Conservation (phyloP, 2,329 filamentous ascomycete genomes). For the Botrytis byssoidea region DNA sequence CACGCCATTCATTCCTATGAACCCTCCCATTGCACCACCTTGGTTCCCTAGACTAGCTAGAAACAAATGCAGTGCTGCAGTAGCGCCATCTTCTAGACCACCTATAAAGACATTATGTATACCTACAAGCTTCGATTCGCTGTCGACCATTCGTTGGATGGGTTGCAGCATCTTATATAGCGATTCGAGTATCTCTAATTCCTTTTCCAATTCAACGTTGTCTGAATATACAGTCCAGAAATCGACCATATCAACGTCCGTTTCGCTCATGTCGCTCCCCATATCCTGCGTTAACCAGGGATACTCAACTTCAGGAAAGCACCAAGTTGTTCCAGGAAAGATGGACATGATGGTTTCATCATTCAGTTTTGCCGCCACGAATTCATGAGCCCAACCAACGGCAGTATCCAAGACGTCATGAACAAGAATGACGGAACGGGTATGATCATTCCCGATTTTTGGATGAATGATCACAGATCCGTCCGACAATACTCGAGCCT, state of each 20-base stretch:
- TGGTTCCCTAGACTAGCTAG: neutral
- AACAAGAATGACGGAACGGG: neutral
- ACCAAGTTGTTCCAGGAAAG: neutral
- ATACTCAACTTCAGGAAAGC: neutral
- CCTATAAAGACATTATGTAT: neutral
- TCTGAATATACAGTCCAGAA: neutral
- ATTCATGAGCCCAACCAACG: neutral
- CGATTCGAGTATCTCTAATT: neutral
- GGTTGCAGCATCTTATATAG: neutral
- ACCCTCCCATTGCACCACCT: neutral
- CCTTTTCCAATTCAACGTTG: too few species aligned
- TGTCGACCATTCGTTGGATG: neutral
- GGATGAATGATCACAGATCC: neutral
- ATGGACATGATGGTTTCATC: too few species aligned
- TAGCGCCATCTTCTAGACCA: neutral
- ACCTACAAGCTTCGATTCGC: neutral
- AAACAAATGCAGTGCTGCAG: neutral
- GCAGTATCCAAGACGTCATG: neutral
- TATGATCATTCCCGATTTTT: neutral
- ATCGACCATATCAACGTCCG: neutral
- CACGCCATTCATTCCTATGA: neutral
- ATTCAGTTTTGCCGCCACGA: neutral
- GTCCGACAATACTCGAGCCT: neutral
- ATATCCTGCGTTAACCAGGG: neutral
- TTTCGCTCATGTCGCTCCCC: neutral